These are phyloP conservation scores for Euryodendron excelsum DNA, from an alignment of 148 eudicot species.

Conservation along the genomic window DNA sequence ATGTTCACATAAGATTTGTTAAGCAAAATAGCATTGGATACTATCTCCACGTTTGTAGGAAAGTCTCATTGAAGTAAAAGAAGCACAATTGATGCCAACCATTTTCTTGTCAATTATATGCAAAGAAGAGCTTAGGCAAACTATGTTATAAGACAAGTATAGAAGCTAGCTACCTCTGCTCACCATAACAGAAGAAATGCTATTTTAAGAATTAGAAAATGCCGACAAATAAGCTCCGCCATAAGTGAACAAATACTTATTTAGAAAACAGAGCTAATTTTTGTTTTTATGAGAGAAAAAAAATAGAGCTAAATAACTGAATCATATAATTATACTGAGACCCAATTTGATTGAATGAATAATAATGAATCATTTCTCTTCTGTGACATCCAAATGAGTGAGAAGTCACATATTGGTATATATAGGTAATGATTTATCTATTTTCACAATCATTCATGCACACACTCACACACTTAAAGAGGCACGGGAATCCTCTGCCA, in stretches of 20 bases:
- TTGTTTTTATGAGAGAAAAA: too few relatives aligned
- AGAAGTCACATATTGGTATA: not conserved
- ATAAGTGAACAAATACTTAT: not conserved
- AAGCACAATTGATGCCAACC: not conserved
- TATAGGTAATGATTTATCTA: not conserved
- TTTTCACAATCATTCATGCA: not conserved
- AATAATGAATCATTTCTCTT: not conserved
- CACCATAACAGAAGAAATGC: not conserved
- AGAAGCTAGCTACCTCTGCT: not conserved
- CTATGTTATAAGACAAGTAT: not conserved
- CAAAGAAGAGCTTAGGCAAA: not conserved
- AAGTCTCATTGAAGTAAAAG: not conserved
- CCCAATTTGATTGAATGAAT: not conserved
- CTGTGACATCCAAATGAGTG: not conserved
- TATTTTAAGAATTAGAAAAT: not conserved
- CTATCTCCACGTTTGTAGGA: not conserved
- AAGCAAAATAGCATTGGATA: not conserved
- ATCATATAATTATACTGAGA: not conserved
- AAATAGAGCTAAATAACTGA: conserved; percentile 2
- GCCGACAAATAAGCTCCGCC: not conserved
- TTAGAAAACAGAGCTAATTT: not conserved
- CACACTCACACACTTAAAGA: not conserved
- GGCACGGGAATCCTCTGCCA: not conserved
- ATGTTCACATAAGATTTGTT: not conserved
- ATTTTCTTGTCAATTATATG: not conserved